These are phyloP conservation scores for Harringtonia aguacate DNA, from an alignment of 2,329 filamentous ascomycete genomes.

Conservation along the genomic window DNA sequence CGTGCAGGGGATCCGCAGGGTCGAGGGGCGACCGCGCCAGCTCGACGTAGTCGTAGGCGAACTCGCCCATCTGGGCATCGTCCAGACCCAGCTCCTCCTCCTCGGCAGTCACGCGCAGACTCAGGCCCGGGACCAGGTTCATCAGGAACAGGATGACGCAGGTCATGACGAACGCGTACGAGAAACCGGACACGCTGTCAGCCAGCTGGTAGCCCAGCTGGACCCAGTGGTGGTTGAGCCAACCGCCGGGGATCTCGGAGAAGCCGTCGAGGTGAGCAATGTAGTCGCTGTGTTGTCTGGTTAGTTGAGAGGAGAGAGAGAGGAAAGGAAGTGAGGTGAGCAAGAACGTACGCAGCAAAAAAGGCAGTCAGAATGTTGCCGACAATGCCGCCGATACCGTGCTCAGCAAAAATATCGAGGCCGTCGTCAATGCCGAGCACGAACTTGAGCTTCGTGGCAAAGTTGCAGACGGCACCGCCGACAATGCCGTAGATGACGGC, in stretches of 20 bases:
- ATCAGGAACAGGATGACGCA: conserved; percentile 60
- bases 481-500: conserved; percentile 48
- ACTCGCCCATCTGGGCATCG: conserved; percentile 70
- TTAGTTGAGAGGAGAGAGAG: conserved; percentile 1
- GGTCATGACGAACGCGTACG: conserved; percentile 57
- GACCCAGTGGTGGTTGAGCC: conserved; percentile 60
- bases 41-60: conserved; percentile 78
- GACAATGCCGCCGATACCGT: conserved; percentile 73
- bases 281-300: conserved; percentile 46
- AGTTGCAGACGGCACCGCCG: conserved; percentile 63
- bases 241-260: conserved; percentile 48
- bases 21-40: conserved; percentile 52
- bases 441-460: conserved; percentile 75
- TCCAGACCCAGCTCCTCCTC: conserved; percentile 62
- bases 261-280: conserved; percentile 65
- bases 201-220: conserved; percentile 64
- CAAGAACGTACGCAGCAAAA: conserved; percentile 52
- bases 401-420: conserved; percentile 85
- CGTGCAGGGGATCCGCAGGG: conserved; percentile 30
- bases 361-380: conserved; percentile 71
- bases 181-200: conserved; percentile 52
- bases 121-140: conserved; percentile 60
- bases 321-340: not conserved
- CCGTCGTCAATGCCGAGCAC: conserved; percentile 70
- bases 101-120: conserved; percentile 54